Base-by-base conservation (phyloP, 306 rosid species). In the Vachellia collinsii region DNA sequence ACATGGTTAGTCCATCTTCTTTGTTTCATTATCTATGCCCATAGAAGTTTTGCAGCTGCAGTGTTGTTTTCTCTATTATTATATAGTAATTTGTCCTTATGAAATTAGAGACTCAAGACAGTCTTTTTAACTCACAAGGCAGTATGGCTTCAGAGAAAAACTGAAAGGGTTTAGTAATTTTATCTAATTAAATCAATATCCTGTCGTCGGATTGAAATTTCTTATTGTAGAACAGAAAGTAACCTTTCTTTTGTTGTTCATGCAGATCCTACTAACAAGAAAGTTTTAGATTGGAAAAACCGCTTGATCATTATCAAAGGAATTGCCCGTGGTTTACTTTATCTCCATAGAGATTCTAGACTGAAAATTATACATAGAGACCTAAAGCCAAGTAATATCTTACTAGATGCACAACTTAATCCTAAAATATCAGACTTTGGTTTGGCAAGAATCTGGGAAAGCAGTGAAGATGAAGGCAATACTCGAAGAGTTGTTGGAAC, bases 401-500 rank as follows among this genome's bases (percentile, higher is more conserved):
- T 61, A 10, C 19, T 61, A 4, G 67, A 61, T 61, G 39, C 39
- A 25, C 39, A 61, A 25, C 19, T 23, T 11, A 23, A 5, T 61
- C 67, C 67, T 23, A 61, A 61, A 25, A 61, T 61, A 61, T 61
- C 67, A 25, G 67, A 61, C 19, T 61, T 61, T 0, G 67, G 39
- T 61, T 11, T 61, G 8, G 67, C 67, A 61, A 61, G 67, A 61
- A 61, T 61, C 37, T 61, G 12, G 12, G 39, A 25, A 61, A 25
- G 67, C 19, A 61, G 17, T 61, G 39, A 25, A 11, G 67, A 61
- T 11, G 67, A 61, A 25, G 67, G 39, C 39, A 61, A 61, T 61
- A 61, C 67, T 61, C 17, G 67, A 61, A 61, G 67, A 19, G 67
- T 61, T 11, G 69, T 63, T 63, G 69, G 69, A 63, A 63, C 69